Base-by-base conservation (phyloP, 2,329 filamentous ascomycete species). In the Triangularia setosa region DNA sequence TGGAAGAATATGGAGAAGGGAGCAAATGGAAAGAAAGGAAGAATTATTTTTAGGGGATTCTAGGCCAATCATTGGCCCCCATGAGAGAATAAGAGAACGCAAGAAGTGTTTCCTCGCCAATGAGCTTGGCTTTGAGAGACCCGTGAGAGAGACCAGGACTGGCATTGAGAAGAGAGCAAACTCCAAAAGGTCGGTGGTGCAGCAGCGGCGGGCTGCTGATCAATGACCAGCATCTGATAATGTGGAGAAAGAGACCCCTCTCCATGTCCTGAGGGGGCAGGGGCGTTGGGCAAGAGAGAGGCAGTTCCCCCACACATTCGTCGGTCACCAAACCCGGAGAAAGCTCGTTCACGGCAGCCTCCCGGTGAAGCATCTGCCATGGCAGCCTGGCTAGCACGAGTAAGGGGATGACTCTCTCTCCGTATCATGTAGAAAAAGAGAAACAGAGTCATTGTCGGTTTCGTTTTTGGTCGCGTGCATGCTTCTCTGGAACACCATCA, bases 131-230 rank as follows among this genome's bases (percentile, higher is more conserved):
- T 18, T 40, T n/a, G 35, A 14, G 35, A 40, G 35, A 40, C 35
- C 35, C 35, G 35, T 40, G 16, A 40, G 7, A n/a, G 35, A 40
- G 35, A 40, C 35, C 35, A 40, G 35, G 16, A 27, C 54, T 35
- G 60, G 60, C 53, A 24, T 57, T 27, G 27, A 52, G 11, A n/a
- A 62, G 54, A 52, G 60, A 61, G 40, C 60, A 62, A 57, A 35
- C 33, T 12, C 33, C 57, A 40, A 25, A 59, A 55, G 40, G 23
- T 18, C 54, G 24, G 25, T 25, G 52, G 56, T 40, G 35, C 35
- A 59, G 21, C 25, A 58, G 65, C 60, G 61, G 64, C 60, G 40
- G 55, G 54, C 33, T 58, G 62, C 56, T 56, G 57, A 63, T 63
- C 64, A 25, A 25, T 62, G 58, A 27, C 25, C 35, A 23, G 53